These are phyloP conservation scores for Neurospora cerealis DNA, from an alignment of 495 filamentous ascomycete genomes.

Conservation along the genomic window DNA sequence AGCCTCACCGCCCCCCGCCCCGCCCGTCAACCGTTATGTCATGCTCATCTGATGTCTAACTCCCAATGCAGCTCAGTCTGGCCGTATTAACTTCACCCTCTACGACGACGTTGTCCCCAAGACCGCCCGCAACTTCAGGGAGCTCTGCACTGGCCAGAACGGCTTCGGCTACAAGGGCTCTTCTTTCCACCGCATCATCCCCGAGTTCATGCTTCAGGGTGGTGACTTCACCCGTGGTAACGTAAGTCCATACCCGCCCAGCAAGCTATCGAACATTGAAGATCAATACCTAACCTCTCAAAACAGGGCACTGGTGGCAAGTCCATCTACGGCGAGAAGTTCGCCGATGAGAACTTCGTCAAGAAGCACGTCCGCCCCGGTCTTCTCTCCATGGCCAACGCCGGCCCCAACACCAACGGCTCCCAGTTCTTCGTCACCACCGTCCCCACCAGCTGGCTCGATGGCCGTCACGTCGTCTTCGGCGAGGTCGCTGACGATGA, in stretches of 20 bases:
- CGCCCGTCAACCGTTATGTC: neutral
- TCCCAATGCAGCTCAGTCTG: constrained; percentile 49
- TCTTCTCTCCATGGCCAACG: constrained; percentile 77
- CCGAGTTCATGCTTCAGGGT: constrained; percentile 97
- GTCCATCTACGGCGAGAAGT: constrained; percentile 85
- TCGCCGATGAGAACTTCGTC: constrained; percentile 70
- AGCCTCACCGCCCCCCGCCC: neutral
- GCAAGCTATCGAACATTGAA: neutral
- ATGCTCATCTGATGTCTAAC: constrained; percentile 8
- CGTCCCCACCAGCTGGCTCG: constrained; percentile 60
- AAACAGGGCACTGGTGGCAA: constrained; percentile 69
- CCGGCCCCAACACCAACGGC: constrained; percentile 70
- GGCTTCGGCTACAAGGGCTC: constrained; percentile 77
- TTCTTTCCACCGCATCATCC: constrained; percentile 92
- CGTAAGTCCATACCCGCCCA: constrained; percentile 38
- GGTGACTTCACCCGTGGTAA: constrained; percentile 98
- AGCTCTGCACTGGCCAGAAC: constrained; percentile 87
- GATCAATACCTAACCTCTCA: constrained; percentile 3
- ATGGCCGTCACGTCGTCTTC: constrained; percentile 76
- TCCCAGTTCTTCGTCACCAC: constrained; percentile 76
- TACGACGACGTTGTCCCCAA: constrained; percentile 81
- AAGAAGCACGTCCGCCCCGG: constrained; percentile 52
- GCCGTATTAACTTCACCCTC: constrained; percentile 84
- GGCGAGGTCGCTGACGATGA: constrained; percentile 58
- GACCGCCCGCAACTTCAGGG: constrained; percentile 89